These are phyloP conservation scores for Lentinula lateritia DNA, from an alignment of 768 basidiomycete species.

Conservation along the genomic window DNA sequence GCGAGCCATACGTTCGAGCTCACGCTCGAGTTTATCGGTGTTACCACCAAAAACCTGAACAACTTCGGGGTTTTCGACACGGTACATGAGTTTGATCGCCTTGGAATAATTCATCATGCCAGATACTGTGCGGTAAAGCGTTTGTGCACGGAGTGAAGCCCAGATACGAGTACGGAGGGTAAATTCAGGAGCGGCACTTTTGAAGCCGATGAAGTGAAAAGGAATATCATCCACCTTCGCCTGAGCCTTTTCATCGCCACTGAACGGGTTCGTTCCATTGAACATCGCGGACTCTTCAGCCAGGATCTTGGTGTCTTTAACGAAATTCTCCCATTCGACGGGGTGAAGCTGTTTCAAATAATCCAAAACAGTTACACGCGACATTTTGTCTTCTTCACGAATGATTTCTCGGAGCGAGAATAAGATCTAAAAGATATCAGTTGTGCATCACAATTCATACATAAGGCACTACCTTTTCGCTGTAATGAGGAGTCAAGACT, in stretches of 20 bases:
- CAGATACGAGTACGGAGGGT: slow-evolving; percentile 98
- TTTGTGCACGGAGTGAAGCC: slow-evolving; percentile 98
- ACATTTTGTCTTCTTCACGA: slow-evolving; percentile 95
- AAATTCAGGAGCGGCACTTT: slow-evolving; percentile 96
- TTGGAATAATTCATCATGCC: slow-evolving; percentile 99
- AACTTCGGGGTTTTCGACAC: slow-evolving; percentile 98
- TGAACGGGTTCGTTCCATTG: slow-evolving; percentile 65
- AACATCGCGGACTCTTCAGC: slow-evolving; percentile 92
- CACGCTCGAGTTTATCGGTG: slow-evolving; percentile 93
- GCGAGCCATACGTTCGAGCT: slow-evolving; percentile 95
- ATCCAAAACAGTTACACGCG: slow-evolving; percentile 93
- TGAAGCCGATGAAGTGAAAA: slow-evolving; percentile 98
- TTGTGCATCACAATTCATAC: not conserved
- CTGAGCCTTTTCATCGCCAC: slow-evolving; percentile 74
- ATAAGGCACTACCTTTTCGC: slow-evolving; percentile 68
- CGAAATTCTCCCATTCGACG: slow-evolving; percentile 99
- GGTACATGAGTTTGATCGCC: slow-evolving; percentile 98
- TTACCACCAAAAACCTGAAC: slow-evolving; percentile 97
- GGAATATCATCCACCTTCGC: slow-evolving; percentile 90
- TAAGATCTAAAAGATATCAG: slow-evolving; percentile 54
- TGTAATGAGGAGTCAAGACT: slow-evolving; percentile 96
- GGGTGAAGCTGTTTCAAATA: slow-evolving; percentile 98
- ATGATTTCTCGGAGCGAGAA: slow-evolving; percentile 97
- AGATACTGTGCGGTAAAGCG: slow-evolving; percentile 96
- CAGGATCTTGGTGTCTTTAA: slow-evolving; percentile 98